A percentile compares a stretch with the other conserved stretches of the same genome.
These are phyloP conservation scores for Fusarium oxysporum DNA, from an alignment of 2,329 filamentous ascomycete species.

Conservation along the genomic window DNA sequence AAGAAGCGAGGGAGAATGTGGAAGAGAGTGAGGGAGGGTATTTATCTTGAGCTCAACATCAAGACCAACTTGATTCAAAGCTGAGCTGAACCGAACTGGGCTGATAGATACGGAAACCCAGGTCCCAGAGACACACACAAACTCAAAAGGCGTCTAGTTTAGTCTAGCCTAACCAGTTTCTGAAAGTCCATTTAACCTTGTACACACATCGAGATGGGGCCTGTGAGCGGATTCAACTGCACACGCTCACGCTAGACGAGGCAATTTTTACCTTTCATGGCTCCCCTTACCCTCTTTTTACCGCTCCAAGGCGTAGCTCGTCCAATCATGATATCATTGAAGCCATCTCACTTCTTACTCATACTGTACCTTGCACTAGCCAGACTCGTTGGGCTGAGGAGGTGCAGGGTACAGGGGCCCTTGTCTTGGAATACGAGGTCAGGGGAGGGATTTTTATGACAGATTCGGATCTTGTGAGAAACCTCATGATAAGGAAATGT, in stretches of 20 bases:
- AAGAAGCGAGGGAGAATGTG: neutral
- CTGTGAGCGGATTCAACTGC: neutral
- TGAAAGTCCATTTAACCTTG: neutral
- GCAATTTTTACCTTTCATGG: conserved; percentile 12
- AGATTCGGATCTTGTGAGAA: conserved; percentile 28
- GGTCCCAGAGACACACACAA: neutral
- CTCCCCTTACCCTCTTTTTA: neutral
- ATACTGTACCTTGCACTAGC: conserved; percentile 30
- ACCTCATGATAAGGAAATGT: conserved; percentile 21
- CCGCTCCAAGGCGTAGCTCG: neutral
- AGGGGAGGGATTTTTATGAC: conserved; percentile 5
- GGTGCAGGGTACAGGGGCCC: neutral
- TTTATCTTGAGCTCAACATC: conserved; percentile 18
- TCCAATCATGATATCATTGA: conserved; percentile 35
- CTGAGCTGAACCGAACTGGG: neutral
- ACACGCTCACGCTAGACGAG: conserved; percentile 17
- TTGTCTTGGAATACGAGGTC: conserved; percentile 25
- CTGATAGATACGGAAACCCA: conserved; percentile 1
- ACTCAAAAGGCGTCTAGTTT: conserved; percentile 3
- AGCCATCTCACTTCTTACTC: neutral
- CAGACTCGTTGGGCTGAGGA: conserved; percentile 18
- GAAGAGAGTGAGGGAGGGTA: conserved; percentile 29
- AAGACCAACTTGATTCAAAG: neutral
- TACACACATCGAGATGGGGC: conserved; percentile 1
- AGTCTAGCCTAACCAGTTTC: neutral